Evolutionary conservation across 208 protist genomes (phyloP), one percentile per base, ranked within the genome.

Genomic region (Vickermania ingenoplastis): DNA sequence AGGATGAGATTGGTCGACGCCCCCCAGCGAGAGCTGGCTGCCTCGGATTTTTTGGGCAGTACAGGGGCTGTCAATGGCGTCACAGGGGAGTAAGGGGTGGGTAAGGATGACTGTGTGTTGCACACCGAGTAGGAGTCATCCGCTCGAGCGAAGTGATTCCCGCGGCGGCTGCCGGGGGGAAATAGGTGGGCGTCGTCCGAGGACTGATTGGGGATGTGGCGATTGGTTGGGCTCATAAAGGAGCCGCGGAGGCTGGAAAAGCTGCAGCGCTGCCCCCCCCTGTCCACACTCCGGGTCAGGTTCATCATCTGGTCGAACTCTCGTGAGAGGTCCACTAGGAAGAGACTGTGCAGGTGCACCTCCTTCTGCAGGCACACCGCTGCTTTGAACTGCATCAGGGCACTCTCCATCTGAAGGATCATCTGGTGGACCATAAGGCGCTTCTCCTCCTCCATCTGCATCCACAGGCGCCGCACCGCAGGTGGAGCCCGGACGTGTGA

Each of bases 381-480:
- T 7, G 11, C 7, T 13, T 29, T 5, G 26, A 29, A 22, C 17
- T 59, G 22, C 11, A 59, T 22, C 22, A 29, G 25, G 25, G 13
- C 17, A 53, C 14, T 17, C 57, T 26, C 13, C 36, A 24, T 24
- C 28, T 61, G 13, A 4, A 17, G 25, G 7, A n/a, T 13, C n/a
- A 55, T 7, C n/a, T 30, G 57, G 36, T 54, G 41, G n/a, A 61
- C 24, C 28, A 61, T 5, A 22, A 49, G 41, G 7, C 4, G 17
- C 57, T 61, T 61, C 57, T 61, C 57, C 36, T 53, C 57, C 41
- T 61, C 14, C 22, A 30, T 24, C 24, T 61, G 57, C 11, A 22
- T n/a, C 57, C 28, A 61, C n/a, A 21, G 14, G 21, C 54, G 41
- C n/a, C 57, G 57, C 17, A 61, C 31, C 17, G 7, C 4, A 17